Conservation (phyloP, 163 green algal species). For the Scenedesmus sp. region DNA sequence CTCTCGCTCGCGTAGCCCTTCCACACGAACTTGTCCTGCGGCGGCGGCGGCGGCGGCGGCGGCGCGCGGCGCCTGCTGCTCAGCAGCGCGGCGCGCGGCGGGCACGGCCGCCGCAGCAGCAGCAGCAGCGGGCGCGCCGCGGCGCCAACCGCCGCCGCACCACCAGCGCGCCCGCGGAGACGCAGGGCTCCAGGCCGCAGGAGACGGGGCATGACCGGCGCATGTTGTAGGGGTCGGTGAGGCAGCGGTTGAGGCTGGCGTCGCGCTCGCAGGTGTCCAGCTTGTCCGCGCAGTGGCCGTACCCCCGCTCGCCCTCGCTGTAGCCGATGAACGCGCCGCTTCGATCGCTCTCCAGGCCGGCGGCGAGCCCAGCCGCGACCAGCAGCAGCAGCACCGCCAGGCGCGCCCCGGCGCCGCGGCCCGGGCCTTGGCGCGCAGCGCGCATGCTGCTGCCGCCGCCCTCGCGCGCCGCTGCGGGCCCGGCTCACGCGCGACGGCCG, state of each 20-base stretch:
- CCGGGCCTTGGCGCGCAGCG: too few species aligned
- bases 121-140: not conserved
- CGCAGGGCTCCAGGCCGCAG: conserved; percentile 39
- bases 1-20: conserved; percentile 4
- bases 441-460: too few species aligned
- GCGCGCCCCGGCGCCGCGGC: too few species aligned
- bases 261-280: conserved; percentile 25
- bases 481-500: too few species aligned
- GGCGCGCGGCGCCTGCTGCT: not conserved
- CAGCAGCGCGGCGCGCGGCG: not conserved
- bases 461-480: too few species aligned
- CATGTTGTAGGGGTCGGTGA: conserved; percentile 49
- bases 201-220: conserved; percentile 38
- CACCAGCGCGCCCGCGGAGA: not conserved
- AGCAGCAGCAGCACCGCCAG: too few species aligned
- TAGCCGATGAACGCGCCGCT: conserved; percentile 47
- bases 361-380: too few species aligned
- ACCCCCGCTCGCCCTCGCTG: conserved; percentile 9
- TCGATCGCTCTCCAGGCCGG: too few species aligned
- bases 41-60: too few species aligned
- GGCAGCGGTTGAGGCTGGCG: conserved; percentile 40
- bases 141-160: not conserved
- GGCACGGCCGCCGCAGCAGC: not conserved
- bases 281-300: conserved; percentile 36
- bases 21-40: conserved; percentile 8